Evolutionary conservation across 2,329 filamentous ascomycete genomes (phyloP).

Genomic region (Neofusicoccum kwambonambiense): DNA sequence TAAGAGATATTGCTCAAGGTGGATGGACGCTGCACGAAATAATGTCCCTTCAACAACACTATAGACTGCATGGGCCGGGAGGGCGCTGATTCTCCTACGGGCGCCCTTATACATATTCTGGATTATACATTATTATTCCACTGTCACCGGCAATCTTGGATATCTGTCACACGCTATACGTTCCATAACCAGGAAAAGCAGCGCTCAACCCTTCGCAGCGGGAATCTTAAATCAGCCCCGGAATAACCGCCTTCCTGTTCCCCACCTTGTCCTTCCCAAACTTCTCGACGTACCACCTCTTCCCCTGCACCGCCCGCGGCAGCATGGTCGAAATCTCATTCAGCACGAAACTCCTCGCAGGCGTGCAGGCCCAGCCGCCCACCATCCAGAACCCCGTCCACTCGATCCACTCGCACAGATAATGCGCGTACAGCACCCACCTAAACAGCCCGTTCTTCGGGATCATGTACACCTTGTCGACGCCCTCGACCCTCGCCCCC

Average conservation of each 20-base stretch:
- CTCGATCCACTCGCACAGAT: constrained; percentile 95
- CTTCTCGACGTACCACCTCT: constrained; percentile 80
- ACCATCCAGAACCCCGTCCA: constrained; percentile 88
- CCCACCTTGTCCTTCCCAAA: constrained; percentile 84
- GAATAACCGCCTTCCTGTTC: constrained; percentile 71
- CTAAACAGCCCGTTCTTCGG: constrained; percentile 80
- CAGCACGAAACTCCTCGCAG: constrained; percentile 76
- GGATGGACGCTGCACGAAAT: not conserved
- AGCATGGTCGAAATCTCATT: constrained; percentile 92
- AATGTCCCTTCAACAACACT: not conserved
- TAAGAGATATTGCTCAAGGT: not conserved
- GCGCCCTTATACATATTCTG: not conserved
- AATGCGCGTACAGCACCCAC: constrained; percentile 86
- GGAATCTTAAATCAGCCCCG: constrained; percentile 49
- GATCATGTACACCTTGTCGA: constrained; percentile 83
- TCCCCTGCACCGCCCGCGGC: constrained; percentile 77
- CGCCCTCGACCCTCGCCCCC: constrained; percentile 48
- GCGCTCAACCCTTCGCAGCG: not conserved
- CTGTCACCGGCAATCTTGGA: not conserved
- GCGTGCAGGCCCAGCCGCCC: constrained; percentile 63
- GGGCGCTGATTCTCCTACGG: not conserved
- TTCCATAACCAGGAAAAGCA: not conserved
- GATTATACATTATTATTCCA: not conserved
- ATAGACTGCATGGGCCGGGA: not conserved
- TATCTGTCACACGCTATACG: not conserved